Conservation (phyloP, 768 basidiomycete species). For the Gyrodon lividus region DNA sequence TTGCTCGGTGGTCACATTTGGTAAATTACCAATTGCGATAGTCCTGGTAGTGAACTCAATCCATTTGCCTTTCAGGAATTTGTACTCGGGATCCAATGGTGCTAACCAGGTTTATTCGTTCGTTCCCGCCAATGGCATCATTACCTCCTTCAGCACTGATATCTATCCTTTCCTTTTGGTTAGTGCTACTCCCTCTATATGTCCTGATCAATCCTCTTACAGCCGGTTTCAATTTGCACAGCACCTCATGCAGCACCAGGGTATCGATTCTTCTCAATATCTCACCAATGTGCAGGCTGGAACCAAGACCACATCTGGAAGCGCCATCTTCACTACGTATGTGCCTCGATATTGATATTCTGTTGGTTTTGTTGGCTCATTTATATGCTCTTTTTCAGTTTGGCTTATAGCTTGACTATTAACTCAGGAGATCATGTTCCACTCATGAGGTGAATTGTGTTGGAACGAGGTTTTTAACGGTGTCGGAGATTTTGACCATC, state of each 20-base stretch:
- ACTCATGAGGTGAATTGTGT: constrained; percentile 87
- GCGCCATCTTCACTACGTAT: constrained; percentile 53
- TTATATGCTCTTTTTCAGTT: constrained; percentile 27
- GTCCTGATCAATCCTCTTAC: neutral
- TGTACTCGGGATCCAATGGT: constrained; percentile 55
- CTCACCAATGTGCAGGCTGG: constrained; percentile 60
- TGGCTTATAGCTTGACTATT: constrained; percentile 46
- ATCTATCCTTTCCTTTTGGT: constrained; percentile 53
- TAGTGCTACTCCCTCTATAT: neutral
- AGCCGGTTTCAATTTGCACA: constrained; percentile 24
- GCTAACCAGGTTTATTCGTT: constrained; percentile 52
- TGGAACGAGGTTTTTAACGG: too few relatives aligned
- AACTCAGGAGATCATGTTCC: constrained; percentile 44
- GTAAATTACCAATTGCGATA: constrained; percentile 25
- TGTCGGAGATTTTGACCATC: constrained; percentile 65
- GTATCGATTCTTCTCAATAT: constrained; percentile 51
- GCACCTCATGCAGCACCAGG: constrained; percentile 50
- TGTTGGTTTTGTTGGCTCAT: neutral
- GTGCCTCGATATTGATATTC: constrained; percentile 15
- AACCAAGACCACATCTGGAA: constrained; percentile 59
- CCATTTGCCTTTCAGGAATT: constrained; percentile 43
- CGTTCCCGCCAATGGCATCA: constrained; percentile 36
- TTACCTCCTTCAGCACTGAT: constrained; percentile 54
- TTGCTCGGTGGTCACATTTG: constrained; percentile 51
- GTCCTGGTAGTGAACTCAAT: too few relatives aligned